Percentiles rank a stretch among this genome's conserved stretches.
These are phyloP conservation scores for Vitellaria paradoxa DNA, from an alignment of 179 eudicot species.

Conservation along the genomic window DNA sequence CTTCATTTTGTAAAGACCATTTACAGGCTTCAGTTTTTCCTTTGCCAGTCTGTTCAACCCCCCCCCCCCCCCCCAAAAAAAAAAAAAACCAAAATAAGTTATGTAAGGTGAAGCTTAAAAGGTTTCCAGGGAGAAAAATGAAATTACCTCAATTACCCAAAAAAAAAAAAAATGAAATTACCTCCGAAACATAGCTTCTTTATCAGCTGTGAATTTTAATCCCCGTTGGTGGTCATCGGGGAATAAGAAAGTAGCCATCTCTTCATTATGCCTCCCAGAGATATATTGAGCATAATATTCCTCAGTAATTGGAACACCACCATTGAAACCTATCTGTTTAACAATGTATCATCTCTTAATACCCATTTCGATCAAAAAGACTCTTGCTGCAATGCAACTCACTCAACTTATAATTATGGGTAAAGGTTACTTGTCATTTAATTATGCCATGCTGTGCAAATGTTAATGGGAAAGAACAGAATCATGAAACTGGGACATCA, in stretches of 20 bases:
- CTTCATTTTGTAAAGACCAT: constrained; percentile 61
- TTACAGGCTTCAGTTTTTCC: constrained; percentile 60
- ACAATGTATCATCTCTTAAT: constrained; percentile 14
- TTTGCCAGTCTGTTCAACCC: constrained; percentile 68
- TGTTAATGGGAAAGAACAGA: neutral
- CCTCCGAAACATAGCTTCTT: constrained; percentile 86
- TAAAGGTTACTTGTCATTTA: constrained; percentile 1
- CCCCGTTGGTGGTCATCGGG: constrained; percentile 80
- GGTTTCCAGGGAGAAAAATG: neutral
- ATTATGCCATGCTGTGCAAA: neutral
- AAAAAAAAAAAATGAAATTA: too few species aligned
- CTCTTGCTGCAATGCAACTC: neutral
- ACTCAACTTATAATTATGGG: constrained; percentile 3
- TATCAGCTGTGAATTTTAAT: constrained; percentile 60
- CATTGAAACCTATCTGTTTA: constrained; percentile 81
- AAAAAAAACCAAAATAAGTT: too few species aligned
- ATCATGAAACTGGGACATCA: neutral
- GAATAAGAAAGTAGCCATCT: constrained; percentile 64
- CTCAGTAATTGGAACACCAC: constrained; percentile 75
- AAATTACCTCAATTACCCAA: too few species aligned
- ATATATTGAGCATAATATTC: constrained; percentile 57
- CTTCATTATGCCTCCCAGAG: constrained; percentile 89
- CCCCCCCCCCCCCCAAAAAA: too few species aligned
- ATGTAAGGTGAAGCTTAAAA: neutral
- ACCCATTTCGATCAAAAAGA: neutral